These are phyloP conservation scores for Debaryomyces coudertii DNA, from an alignment of 1,139 yeast species.

Conservation along the genomic window DNA sequence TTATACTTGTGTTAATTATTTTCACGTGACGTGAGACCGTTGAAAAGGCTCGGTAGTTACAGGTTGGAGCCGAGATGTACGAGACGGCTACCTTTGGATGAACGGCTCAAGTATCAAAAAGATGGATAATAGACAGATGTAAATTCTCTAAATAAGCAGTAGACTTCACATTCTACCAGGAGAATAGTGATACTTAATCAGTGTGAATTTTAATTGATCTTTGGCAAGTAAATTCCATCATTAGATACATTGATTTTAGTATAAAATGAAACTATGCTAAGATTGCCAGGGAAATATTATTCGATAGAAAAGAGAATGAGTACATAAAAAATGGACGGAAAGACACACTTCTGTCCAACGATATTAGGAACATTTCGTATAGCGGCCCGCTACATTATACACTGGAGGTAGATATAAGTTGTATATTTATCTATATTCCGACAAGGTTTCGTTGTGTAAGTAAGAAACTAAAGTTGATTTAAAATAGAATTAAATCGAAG, in stretches of 20 bases:
- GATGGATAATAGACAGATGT: slow-evolving; percentile 11
- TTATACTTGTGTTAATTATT: too few species aligned
- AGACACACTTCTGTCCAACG: background rate
- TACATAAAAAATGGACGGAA: background rate
- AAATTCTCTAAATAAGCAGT: slow-evolving; percentile 18
- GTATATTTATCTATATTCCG: slow-evolving; percentile 9
- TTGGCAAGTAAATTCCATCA: slow-evolving; percentile 54
- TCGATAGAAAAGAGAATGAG: background rate
- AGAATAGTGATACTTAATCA: slow-evolving; percentile 16
- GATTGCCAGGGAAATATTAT: slow-evolving; percentile 34
- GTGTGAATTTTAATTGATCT: slow-evolving; percentile 24
- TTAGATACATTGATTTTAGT: slow-evolving; percentile 37
- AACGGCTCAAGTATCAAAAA: background rate
- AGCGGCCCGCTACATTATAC: background rate
- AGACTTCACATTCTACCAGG: slow-evolving; percentile 18
- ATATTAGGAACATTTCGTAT: background rate
- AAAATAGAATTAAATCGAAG: too few species aligned
- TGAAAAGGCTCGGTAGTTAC: too few species aligned
- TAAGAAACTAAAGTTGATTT: slow-evolving; percentile 3
- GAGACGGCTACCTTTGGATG: background rate
- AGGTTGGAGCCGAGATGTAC: background rate
- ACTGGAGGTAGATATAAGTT: background rate
- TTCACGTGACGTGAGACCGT: too few species aligned
- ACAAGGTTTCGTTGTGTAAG: slow-evolving; percentile 5
- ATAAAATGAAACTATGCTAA: slow-evolving; percentile 54